Evolutionary conservation across 306 rosid species (phyloP).

Genomic region (Erythrophleum fordii): DNA sequence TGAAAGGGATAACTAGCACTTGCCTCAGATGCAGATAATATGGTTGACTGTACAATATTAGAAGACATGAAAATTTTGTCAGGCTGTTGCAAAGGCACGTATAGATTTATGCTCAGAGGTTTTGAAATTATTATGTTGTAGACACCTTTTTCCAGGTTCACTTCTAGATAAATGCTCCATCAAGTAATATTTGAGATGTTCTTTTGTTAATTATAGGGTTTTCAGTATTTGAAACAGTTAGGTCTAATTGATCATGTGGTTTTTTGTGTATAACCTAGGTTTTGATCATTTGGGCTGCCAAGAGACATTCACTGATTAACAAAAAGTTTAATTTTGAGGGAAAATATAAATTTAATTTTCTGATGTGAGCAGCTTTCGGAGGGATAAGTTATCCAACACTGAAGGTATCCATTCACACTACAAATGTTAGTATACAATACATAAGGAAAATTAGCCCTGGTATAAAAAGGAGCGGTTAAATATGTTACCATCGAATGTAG

Average conservation of each 20-base stretch:
- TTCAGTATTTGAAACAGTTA: not conserved
- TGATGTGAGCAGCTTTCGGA: slow-evolving; percentile 5
- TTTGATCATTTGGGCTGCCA: slow-evolving; percentile 24
- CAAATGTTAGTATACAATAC: slow-evolving; percentile 33
- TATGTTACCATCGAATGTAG: slow-evolving; percentile 4
- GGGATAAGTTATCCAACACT: slow-evolving; percentile 14
- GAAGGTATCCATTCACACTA: slow-evolving; percentile 26
- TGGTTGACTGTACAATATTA: slow-evolving; percentile 43
- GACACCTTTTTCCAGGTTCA: not conserved
- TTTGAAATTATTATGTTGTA: not conserved
- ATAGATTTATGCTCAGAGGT: not conserved
- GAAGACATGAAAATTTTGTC: slow-evolving; percentile 5
- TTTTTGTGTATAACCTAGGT: not conserved
- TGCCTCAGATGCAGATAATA: slow-evolving; percentile 36
- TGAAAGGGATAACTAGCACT: slow-evolving; percentile 26
- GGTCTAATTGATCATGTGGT: not conserved
- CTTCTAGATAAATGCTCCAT: not conserved
- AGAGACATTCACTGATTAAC: not conserved
- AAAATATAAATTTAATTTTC: not conserved
- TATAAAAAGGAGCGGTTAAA: slow-evolving; percentile 50
- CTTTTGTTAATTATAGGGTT: not conserved
- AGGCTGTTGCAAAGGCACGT: slow-evolving; percentile 30
- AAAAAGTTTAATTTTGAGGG: not conserved
- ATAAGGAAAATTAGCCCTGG: slow-evolving; percentile 48
- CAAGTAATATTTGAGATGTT: slow-evolving; percentile 15